phyloP scores from a whole-genome alignment of 139 green algal species.

The Chlorella sp. region DNA sequence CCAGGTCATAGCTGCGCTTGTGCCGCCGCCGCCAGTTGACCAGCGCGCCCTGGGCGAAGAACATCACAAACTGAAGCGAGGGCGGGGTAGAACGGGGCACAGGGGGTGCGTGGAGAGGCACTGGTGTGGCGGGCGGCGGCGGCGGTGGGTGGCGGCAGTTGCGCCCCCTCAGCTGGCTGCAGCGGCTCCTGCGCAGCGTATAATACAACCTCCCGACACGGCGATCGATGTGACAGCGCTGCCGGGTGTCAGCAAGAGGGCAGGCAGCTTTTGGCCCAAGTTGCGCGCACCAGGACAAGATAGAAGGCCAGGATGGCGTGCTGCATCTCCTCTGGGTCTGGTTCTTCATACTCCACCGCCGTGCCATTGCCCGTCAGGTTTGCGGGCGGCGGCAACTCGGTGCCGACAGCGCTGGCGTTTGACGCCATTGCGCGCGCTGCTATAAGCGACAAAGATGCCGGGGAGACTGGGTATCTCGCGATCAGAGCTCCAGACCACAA shows the following conservation, averaged over 20 bases:
- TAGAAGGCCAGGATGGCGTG: slow-evolving; percentile 51
- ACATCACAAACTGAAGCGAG: slow-evolving; percentile 51
- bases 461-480: no score
- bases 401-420: not conserved
- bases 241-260: not conserved
- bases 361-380: slow-evolving; percentile 15
- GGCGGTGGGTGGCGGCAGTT: not conserved
- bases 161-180: not conserved
- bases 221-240: not conserved
- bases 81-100: not conserved
- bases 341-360: slow-evolving; percentile 14
- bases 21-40: slow-evolving; percentile 83
- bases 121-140: not conserved
- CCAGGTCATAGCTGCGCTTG: slow-evolving; percentile 83
- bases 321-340: slow-evolving; percentile 44
- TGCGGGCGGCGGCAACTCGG: not conserved
- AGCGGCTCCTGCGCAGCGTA: not conserved
- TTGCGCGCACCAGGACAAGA: slow-evolving; percentile 23
- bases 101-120: not conserved
- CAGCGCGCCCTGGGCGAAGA: slow-evolving; percentile 70
- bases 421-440: not conserved
- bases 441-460: not conserved
- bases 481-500: no score
- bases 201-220: no score
- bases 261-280: not conserved